Percentiles rank a stretch among this genome's conserved stretches.
phyloP scores from a whole-genome alignment of 805 yeast genomes.

The Kurtzmaniella fragi region DNA sequence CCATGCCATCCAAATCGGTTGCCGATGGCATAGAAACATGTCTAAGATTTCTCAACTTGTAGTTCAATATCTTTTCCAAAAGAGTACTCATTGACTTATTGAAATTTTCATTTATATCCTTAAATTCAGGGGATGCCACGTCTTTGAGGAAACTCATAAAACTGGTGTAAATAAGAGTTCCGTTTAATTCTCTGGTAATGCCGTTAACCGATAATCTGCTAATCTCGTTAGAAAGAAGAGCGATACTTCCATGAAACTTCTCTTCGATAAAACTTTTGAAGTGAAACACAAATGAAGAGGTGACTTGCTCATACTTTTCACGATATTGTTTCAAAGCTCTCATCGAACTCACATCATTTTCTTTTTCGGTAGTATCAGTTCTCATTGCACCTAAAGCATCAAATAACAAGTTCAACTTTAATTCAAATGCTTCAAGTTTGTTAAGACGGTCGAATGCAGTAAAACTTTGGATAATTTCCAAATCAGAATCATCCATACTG shows the following conservation, averaged over 20 bases:
- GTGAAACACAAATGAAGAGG: slow-evolving; percentile 45
- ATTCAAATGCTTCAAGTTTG: slow-evolving; percentile 46
- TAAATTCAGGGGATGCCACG: slow-evolving; percentile 44
- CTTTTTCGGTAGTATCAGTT: slow-evolving; percentile 30
- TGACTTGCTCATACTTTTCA: slow-evolving; percentile 51
- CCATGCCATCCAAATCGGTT: not conserved
- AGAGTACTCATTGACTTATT: slow-evolving; percentile 23
- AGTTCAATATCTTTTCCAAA: slow-evolving; percentile 19
- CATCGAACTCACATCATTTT: slow-evolving; percentile 53
- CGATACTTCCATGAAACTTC: slow-evolving; percentile 38
- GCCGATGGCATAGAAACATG: slow-evolving; percentile 10
- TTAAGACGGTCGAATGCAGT: slow-evolving; percentile 45
- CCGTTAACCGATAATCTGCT: slow-evolving; percentile 16
- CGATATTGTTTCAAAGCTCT: slow-evolving; percentile 66
- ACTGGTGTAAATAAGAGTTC: slow-evolving; percentile 25
- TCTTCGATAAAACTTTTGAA: slow-evolving; percentile 32
- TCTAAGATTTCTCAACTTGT: slow-evolving; percentile 16
- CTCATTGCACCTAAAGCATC: slow-evolving; percentile 63
- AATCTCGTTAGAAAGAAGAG: slow-evolving; percentile 25
- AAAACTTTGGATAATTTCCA: slow-evolving; percentile 42
- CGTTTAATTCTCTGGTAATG: slow-evolving; percentile 21
- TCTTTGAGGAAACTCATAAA: slow-evolving; percentile 49
- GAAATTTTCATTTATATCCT: slow-evolving; percentile 41
- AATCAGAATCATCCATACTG: slow-evolving; percentile 53
- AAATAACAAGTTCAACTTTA: slow-evolving; percentile 49